Base-by-base conservation (phyloP, 2,329 filamentous ascomycete genomes). In the Dryadomyces quercus-mongolicae region DNA sequence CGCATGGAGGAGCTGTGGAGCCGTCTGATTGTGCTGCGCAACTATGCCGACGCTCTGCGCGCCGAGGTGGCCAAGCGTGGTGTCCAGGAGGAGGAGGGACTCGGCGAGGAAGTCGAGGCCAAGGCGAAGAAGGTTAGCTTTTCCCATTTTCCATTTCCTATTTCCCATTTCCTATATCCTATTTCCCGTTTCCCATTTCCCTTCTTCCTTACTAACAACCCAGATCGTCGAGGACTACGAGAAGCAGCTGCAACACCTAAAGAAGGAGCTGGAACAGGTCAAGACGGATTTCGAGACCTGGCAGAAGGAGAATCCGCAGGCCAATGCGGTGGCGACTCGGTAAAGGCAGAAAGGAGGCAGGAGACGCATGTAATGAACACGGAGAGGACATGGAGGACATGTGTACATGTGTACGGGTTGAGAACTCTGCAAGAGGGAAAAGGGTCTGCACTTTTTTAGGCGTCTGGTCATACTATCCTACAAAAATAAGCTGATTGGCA, bases 1-100 rank as follows among this genome's bases (percentile, higher is more conserved):
- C 74, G 86, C 60, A 84, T 88, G 64, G 88, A 93, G 68, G 88
- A 93, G 71, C 81, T 93, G 47, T 93, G 88, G 88, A 89, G 87
- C 59, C 75, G 88, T 48, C 79, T 93, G 70, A 84, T 90, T 50
- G 79, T 85, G 42, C 72, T 93, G 49, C 75, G 86, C 59, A 85
- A 86, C 57, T 81, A 88, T 60, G 84, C 86, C 21, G 80, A 84
- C 60, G 78, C 82, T 62, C 68, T 94, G 61, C 84, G 85, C 63
- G 81, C 80, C 61, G 87, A 93, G 71, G 76, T 88, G 55, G 86
- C 85, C 65, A 84, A 82, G 69, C 73, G 84, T 54, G 79, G 81
- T 2, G 70, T 74, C 25, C 71, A 75, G 53, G 74, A 78, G 43
- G 71, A 73, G 16, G 77, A 79, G 38, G 74, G 76, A 0, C 68